These are phyloP conservation scores for Nothopassalora personata DNA, from an alignment of 2,329 filamentous ascomycete genomes.

Conservation along the genomic window DNA sequence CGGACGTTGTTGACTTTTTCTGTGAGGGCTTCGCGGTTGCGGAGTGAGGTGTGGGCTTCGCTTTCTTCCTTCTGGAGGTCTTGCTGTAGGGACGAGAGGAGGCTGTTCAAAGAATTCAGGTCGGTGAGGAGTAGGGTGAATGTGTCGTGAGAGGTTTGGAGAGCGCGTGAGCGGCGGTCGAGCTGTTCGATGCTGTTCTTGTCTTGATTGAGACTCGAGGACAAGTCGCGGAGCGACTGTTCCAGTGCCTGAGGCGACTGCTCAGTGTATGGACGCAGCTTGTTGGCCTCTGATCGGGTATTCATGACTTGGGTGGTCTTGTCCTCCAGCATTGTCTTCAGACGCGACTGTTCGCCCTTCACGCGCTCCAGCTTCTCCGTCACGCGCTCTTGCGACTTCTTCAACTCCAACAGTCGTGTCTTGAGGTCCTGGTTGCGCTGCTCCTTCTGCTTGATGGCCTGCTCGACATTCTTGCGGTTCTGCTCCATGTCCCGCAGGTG, in stretches of 20 bases:
- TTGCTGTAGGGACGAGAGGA: slow-evolving; percentile 79
- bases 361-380: slow-evolving; percentile 76
- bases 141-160: slow-evolving; percentile 88
- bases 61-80: slow-evolving; percentile 90
- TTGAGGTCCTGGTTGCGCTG: slow-evolving; percentile 83
- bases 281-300: slow-evolving; percentile 77
- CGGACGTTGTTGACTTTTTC: slow-evolving; percentile 84
- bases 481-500: slow-evolving; percentile 74
- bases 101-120: slow-evolving; percentile 79
- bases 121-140: slow-evolving; percentile 80
- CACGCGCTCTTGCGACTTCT: slow-evolving; percentile 75
- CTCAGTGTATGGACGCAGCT: slow-evolving; percentile 84
- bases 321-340: slow-evolving; percentile 67
- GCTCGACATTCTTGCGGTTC: slow-evolving; percentile 75
- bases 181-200: slow-evolving; percentile 81
- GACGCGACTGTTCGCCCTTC: slow-evolving; percentile 70
- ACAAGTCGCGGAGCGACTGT: slow-evolving; percentile 73
- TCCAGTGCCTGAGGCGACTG: slow-evolving; percentile 83
- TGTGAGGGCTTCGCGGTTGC: slow-evolving; percentile 79
- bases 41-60: slow-evolving; percentile 70
- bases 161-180: slow-evolving; percentile 77
- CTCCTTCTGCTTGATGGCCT: slow-evolving; percentile 76
- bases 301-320: slow-evolving; percentile 65
- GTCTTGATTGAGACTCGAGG: slow-evolving; percentile 69
- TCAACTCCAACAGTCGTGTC: slow-evolving; percentile 70